Conservation (phyloP, 805 yeast genomes). For the Candida boleticola region DNA sequence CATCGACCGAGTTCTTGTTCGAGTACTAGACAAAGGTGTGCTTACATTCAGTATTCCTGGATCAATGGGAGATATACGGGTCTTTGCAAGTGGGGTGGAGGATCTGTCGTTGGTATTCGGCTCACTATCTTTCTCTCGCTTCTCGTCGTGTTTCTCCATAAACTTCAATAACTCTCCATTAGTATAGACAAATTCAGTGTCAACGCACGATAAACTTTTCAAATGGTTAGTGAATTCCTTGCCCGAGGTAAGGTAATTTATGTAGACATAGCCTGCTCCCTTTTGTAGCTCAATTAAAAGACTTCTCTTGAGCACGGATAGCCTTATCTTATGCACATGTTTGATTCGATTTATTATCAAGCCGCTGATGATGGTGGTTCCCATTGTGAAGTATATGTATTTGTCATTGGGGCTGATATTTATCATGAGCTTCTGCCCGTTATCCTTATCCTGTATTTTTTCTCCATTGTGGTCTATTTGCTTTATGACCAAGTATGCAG, state of each 20-base stretch:
- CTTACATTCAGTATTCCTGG: neutral
- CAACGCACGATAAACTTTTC: conserved; percentile 6
- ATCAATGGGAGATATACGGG: neutral
- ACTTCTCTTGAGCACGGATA: conserved; percentile 9
- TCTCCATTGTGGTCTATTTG: neutral
- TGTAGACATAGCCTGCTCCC: conserved; percentile 10
- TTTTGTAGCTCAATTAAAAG: conserved; percentile 10
- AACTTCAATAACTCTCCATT: conserved; percentile 8
- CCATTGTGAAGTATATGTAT: conserved; percentile 8
- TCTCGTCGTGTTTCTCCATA: conserved; percentile 3
- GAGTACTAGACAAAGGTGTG: neutral
- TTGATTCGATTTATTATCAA: conserved; percentile 9
- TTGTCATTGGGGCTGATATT: conserved; percentile 4
- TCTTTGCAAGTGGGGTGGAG: neutral
- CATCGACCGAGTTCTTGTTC: neutral
- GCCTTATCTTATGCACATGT: conserved; percentile 11
- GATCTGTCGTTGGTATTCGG: neutral
- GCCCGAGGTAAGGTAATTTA: conserved; percentile 10
- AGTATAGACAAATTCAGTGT: conserved; percentile 1
- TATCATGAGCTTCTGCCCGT: neutral
- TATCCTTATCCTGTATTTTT: neutral
- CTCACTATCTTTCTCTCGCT: neutral
- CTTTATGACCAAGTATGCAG: neutral
- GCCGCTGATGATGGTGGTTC: conserved; percentile 6
- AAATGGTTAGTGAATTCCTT: conserved; percentile 11